Conservation (phyloP, 176 grass and related monocot species). For the Neostapfia colusana region DNA sequence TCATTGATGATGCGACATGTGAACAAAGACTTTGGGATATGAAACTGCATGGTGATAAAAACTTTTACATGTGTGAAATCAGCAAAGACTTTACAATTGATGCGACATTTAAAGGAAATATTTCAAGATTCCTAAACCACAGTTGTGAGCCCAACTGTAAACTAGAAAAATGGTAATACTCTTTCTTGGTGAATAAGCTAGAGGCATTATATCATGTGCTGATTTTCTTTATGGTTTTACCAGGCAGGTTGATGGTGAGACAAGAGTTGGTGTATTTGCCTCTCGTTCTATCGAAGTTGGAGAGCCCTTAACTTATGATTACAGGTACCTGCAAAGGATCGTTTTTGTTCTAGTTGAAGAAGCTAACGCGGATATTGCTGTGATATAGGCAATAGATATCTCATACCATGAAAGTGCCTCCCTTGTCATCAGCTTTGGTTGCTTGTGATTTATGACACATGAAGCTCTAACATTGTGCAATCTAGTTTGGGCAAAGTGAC, state of each 20-base stretch:
- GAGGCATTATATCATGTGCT: conserved; percentile 22
- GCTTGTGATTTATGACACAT: background rate
- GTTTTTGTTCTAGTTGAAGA: background rate
- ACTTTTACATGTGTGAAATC: conserved; percentile 99
- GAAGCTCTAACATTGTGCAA: background rate
- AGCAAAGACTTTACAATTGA: conserved; percentile 98
- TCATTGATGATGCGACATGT: conserved; percentile 89
- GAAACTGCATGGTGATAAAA: conserved; percentile 66
- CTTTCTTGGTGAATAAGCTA: conserved; percentile 20
- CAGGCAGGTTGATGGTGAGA: conserved; percentile 89
- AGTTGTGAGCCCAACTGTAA: conserved; percentile 95
- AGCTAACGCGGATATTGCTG: background rate
- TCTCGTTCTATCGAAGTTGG: conserved; percentile 58
- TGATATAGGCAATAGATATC: background rate
- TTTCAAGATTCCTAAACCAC: conserved; percentile 93
- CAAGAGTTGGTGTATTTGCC: conserved; percentile 76
- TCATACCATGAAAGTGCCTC: background rate
- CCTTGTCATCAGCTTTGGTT: conserved; percentile 11
- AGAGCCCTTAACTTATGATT: conserved; percentile 82
- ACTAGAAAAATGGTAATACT: conserved; percentile 91
- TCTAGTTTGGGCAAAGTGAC: background rate
- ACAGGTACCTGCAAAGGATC: conserved; percentile 53
- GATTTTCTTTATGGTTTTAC: conserved; percentile 39
- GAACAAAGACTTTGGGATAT: conserved; percentile 94
- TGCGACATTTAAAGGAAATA: conserved; percentile 96